These are phyloP conservation scores for Cyberlindnera mrakii DNA, from an alignment of 805 yeast species.

Conservation along the genomic window DNA sequence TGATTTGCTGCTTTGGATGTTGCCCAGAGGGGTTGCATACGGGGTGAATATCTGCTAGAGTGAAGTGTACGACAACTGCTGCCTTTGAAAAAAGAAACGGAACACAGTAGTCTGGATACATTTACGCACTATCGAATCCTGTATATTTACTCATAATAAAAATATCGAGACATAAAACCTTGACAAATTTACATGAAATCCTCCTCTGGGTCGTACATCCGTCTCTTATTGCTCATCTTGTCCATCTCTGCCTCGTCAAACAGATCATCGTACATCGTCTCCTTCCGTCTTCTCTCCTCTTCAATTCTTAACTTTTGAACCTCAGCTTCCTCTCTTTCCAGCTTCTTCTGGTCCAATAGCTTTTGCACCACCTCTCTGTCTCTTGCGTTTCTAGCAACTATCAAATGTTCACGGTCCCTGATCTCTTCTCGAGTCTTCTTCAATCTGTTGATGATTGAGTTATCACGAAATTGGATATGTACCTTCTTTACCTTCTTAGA, in stretches of 20 bases:
- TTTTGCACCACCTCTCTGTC: conserved; percentile 26
- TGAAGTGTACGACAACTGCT: too few relatives aligned
- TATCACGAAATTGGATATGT: conserved; percentile 50
- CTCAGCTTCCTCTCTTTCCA: conserved; percentile 22
- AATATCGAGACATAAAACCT: neutral
- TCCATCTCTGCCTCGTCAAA: conserved; percentile 38
- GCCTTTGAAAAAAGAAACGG: too few relatives aligned
- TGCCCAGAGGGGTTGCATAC: too few relatives aligned
- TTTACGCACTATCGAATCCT: neutral
- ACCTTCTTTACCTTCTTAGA: conserved; percentile 46
- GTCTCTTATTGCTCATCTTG: conserved; percentile 38
- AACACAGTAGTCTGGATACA: too few relatives aligned
- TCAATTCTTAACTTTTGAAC: conserved; percentile 33
- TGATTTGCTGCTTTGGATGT: too few relatives aligned
- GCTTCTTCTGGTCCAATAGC: conserved; percentile 22
- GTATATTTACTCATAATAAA: too few relatives aligned
- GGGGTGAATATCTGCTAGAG: too few relatives aligned
- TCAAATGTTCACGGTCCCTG: conserved; percentile 25
- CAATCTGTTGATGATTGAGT: conserved; percentile 52
- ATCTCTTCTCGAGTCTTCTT: conserved; percentile 59
- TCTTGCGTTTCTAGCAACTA: conserved; percentile 34
- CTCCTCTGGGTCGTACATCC: conserved; percentile 51
- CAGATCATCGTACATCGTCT: conserved; percentile 42
- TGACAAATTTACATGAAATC: conserved; percentile 39
- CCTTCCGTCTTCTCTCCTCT: conserved; percentile 31